phyloP scores from a whole-genome alignment of 75 land plant species.

The Larix kaempferi region DNA sequence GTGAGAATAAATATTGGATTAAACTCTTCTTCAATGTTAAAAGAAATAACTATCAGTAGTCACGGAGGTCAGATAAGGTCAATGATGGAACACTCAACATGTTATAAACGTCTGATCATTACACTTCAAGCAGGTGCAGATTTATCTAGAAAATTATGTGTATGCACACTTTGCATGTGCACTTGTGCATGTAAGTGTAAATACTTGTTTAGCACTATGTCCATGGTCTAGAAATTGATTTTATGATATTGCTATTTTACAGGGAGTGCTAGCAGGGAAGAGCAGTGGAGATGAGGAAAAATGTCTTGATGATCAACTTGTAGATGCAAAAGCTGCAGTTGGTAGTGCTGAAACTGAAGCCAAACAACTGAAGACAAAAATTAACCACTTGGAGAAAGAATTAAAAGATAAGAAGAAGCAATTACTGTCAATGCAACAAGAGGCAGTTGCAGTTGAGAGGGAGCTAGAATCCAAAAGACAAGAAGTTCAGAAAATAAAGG shows the following conservation, averaged over 20 bases:
- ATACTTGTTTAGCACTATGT: neutral
- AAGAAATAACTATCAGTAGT: too few relatives aligned
- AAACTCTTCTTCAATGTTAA: too few relatives aligned
- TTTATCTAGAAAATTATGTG: too few relatives aligned
- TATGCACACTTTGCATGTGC: too few relatives aligned
- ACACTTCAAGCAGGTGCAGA: too few relatives aligned
- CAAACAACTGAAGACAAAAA: slow-evolving; percentile 84
- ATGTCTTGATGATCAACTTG: slow-evolving; percentile 92
- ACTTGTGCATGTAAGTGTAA: neutral
- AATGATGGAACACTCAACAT: too few relatives aligned
- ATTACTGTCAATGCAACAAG: slow-evolving; percentile 62
- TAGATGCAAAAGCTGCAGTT: slow-evolving; percentile 92
- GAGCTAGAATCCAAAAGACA: slow-evolving; percentile 63
- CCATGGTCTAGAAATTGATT: neutral
- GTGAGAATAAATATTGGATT: too few relatives aligned
- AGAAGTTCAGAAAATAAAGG: slow-evolving; percentile 69
- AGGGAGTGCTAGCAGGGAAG: slow-evolving; percentile 97
- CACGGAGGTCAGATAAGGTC: too few relatives aligned
- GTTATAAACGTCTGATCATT: too few relatives aligned
- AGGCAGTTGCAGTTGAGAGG: slow-evolving; percentile 72
- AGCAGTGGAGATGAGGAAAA: slow-evolving; percentile 89
- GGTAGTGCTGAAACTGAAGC: slow-evolving; percentile 77
- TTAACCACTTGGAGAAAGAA: slow-evolving; percentile 82
- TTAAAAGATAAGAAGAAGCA: slow-evolving; percentile 77
- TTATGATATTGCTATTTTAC: neutral